Percentiles rank a stretch among this genome's conserved stretches.
Evolutionary conservation across 2,329 filamentous ascomycete species (phyloP).

Genomic region (Thyridium curvatum): DNA sequence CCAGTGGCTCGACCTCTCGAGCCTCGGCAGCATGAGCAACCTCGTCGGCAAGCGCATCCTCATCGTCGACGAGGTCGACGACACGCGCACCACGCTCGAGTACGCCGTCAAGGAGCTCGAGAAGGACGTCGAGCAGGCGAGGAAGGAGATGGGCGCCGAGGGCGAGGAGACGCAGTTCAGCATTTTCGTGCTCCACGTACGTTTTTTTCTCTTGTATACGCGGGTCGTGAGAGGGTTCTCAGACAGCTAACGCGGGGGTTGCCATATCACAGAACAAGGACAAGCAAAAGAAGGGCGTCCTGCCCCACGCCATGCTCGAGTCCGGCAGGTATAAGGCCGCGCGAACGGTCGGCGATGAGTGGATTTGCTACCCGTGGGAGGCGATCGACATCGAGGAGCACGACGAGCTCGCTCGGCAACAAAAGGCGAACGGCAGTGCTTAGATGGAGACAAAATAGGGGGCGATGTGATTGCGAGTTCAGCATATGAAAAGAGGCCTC

Average conservation of each 20-base stretch:
- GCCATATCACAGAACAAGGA: slow-evolving; percentile 72
- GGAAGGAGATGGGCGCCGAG: slow-evolving; percentile 58
- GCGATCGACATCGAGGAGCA: slow-evolving; percentile 91
- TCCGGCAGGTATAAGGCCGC: slow-evolving; percentile 76
- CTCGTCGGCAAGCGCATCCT: slow-evolving; percentile 86
- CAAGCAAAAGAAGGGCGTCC: slow-evolving; percentile 84
- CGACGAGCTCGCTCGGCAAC: slow-evolving; percentile 59
- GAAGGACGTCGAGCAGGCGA: slow-evolving; percentile 85
- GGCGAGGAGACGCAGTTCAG: slow-evolving; percentile 78
- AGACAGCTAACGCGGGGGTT: slow-evolving; percentile 5
- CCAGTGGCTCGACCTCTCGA: slow-evolving; percentile 92
- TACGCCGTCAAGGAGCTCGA: slow-evolving; percentile 89
- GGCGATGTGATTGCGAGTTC: background rate
- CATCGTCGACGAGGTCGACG: slow-evolving; percentile 93
- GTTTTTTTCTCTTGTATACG: slow-evolving; percentile 25
- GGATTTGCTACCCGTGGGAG: slow-evolving; percentile 99
- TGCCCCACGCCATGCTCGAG: slow-evolving; percentile 72
- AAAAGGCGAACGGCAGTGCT: slow-evolving; percentile 17
- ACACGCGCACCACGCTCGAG: slow-evolving; percentile 88
- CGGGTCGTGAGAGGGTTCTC: background rate
- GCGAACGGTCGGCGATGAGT: slow-evolving; percentile 83
- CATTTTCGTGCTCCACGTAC: slow-evolving; percentile 90
- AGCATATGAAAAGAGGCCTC: background rate
- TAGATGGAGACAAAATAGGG: background rate
- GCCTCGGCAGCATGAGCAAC: slow-evolving; percentile 77